Evolutionary conservation across 2,329 filamentous ascomycete genomes (phyloP).

Genomic region (Hypocreales sp.): DNA sequence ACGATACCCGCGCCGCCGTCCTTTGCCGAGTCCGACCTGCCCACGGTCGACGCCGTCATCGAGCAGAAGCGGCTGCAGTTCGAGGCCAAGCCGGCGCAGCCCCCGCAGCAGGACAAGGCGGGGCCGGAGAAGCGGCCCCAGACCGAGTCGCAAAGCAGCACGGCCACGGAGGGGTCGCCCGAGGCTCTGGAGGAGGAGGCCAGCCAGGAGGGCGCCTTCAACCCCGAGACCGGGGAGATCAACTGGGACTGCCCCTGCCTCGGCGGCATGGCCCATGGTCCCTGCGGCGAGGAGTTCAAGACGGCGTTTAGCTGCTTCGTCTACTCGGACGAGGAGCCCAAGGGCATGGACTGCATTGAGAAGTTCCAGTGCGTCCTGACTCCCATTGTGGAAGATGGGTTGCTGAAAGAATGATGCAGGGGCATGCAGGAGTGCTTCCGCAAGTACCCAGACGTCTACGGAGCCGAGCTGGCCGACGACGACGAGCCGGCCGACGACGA

Average conservation of each 20-base stretch:
- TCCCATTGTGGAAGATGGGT: no score
- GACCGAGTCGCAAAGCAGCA: constrained; percentile 10
- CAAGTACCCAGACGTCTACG: constrained; percentile 83
- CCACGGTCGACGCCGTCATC: constrained; percentile 52
- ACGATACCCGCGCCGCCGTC: constrained; percentile 26
- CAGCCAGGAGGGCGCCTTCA: constrained; percentile 80
- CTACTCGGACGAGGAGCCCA: constrained; percentile 85
- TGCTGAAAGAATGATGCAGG: constrained; percentile 36
- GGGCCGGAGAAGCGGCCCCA: constrained; percentile 10
- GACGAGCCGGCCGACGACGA: constrained; percentile 23
- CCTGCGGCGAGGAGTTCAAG: constrained; percentile 91
- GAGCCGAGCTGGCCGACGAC: constrained; percentile 71
- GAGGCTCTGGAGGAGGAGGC: constrained; percentile 63
- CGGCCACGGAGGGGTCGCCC: constrained; percentile 20
- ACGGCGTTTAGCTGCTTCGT: constrained; percentile 97
- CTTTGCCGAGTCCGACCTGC: constrained; percentile 41
- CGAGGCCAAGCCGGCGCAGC: constrained; percentile 13
- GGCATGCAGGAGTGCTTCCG: constrained; percentile 97
- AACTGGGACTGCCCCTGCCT: constrained; percentile 99
- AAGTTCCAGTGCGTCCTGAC: constrained; percentile 69
- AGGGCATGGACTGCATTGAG: constrained; percentile 94
- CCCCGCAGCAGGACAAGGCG: constrained; percentile 7
- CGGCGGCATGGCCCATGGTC: constrained; percentile 91
- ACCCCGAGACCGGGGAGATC: constrained; percentile 97
- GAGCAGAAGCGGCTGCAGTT: constrained; percentile 43